A percentile compares a stretch with the other conserved stretches of the same genome.
Evolutionary conservation across 352 stramenopile genomes (phyloP).

Genomic region (Phytophthora sansomeana): DNA sequence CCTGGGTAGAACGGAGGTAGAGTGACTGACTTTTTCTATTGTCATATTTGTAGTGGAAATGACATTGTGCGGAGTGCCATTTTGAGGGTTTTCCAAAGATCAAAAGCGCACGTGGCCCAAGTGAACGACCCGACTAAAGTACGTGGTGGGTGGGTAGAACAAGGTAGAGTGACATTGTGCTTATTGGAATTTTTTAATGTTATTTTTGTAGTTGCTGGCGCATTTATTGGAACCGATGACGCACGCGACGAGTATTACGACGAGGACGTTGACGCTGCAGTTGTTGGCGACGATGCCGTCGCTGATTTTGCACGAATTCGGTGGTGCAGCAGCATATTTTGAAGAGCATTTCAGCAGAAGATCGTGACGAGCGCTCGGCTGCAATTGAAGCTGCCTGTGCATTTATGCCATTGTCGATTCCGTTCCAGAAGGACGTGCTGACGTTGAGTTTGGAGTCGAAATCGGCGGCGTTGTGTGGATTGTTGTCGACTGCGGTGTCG

Average conservation of each 20-base stretch:
- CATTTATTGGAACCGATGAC: constrained; percentile 29
- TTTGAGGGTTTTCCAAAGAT: constrained; percentile 49
- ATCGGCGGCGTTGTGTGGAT: constrained; percentile 20
- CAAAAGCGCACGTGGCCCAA: constrained; percentile 51
- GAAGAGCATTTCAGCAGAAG: constrained; percentile 18
- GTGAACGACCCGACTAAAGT: constrained; percentile 63
- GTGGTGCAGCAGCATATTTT: constrained; percentile 38
- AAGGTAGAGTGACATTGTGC: constrained; percentile 12
- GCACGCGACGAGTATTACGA: constrained; percentile 11
- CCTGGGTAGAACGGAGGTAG: constrained; percentile 6
- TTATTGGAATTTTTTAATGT: constrained; percentile 1
- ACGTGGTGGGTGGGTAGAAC: background rate
- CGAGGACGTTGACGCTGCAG: constrained; percentile 42
- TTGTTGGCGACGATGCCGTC: constrained; percentile 59
- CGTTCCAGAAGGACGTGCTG: constrained; percentile 42
- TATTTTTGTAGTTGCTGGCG: constrained; percentile 32
- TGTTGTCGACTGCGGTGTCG: constrained; percentile 34
- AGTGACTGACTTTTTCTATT: constrained; percentile 2
- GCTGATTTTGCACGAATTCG: constrained; percentile 36
- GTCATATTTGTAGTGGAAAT: constrained; percentile 39
- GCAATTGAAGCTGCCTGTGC: constrained; percentile 43
- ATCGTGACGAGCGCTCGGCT: constrained; percentile 33
- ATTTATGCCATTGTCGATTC: constrained; percentile 33
- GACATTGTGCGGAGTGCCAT: constrained; percentile 47
- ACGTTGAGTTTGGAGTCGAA: constrained; percentile 21